Base-by-base conservation (phyloP, 805 yeast genomes). In the Ogataea minuta region DNA sequence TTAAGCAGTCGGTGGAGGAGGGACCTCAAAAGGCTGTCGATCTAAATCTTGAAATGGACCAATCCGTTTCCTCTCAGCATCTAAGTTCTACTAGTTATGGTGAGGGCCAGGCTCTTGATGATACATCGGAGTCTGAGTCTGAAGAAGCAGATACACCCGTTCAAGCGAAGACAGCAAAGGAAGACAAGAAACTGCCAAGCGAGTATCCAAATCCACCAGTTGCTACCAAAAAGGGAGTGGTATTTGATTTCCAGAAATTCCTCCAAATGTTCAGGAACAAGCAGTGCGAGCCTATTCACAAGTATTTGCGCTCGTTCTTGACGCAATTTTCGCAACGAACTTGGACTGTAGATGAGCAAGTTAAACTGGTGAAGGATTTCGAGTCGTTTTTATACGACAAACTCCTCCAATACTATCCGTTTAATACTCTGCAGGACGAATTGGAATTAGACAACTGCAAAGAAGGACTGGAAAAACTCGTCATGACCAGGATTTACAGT, bases 401-500 rank as follows among this genome's bases (percentile, higher is more conserved):
- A 54, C 74, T 86, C 62, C 46, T 60, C 2, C 57, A 67, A 11
- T 80, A 69, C 52, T 84, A 83, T 45, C 97, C 97, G 1, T 91
- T 93, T 59, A 72, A 77, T 15, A 65, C 76, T 3, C 72, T 87
- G 67, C 67, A 62, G 29, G 79, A 77, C 12, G 74, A 70, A 2
- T 68, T 69, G 14, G 79, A 74, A 37, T 64, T 85, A 35, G 79
- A 72, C 26, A 88, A 90, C 55, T 81, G 95, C 2, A 67, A 81
- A 49, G 97, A 89, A 52, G 99, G 99, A 0, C 71, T 93, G 52
- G 99, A 93, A 61, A 93, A 93, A 60, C 70, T 93, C 29, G 72
- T 95, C 8, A 87, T 90, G 95, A 90, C 91, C 40, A 72, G 95
- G 47, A 62, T 95, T 2, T 90, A 88, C 59, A 69, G 70, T 1